Percentiles rank a stretch among this genome's conserved stretches.
These are phyloP conservation scores for Hyaloscypha bicolor DNA, from an alignment of 495 filamentous ascomycete genomes.

Conservation along the genomic window DNA sequence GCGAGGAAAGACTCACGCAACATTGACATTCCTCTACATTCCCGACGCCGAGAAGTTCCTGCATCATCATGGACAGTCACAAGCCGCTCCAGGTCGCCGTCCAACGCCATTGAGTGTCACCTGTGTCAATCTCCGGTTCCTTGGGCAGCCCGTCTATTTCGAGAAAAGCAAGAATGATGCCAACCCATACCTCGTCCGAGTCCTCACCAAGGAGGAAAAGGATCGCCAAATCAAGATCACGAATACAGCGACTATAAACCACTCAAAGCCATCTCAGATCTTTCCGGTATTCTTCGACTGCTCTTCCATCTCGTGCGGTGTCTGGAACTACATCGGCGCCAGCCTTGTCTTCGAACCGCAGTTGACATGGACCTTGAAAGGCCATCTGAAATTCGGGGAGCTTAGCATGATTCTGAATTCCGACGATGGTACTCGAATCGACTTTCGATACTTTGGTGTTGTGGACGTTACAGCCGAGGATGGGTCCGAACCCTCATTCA, in stretches of 20 bases:
- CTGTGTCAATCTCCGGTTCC: slow-evolving; percentile 36
- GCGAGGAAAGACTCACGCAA: slow-evolving; percentile 35
- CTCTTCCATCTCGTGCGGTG: slow-evolving; percentile 47
- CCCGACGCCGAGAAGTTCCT: slow-evolving; percentile 41
- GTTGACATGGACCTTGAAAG: slow-evolving; percentile 37
- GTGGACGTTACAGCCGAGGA: slow-evolving; percentile 39
- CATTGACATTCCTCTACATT: slow-evolving; percentile 40
- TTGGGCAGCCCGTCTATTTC: slow-evolving; percentile 42
- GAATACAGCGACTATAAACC: background rate
- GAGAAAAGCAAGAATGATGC: slow-evolving; percentile 42
- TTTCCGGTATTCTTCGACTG: slow-evolving; percentile 36
- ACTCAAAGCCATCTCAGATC: slow-evolving; percentile 10
- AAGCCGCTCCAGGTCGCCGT: background rate
- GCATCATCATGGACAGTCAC: slow-evolving; percentile 33
- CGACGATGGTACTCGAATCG: slow-evolving; percentile 30
- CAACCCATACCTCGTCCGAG: slow-evolving; percentile 39
- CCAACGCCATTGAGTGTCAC: background rate
- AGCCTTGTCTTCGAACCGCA: slow-evolving; percentile 49
- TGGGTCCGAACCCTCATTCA: slow-evolving; percentile 35
- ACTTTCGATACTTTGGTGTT: slow-evolving; percentile 44
- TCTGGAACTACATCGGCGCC: slow-evolving; percentile 42
- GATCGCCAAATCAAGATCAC: slow-evolving; percentile 17
- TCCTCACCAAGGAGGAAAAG: slow-evolving; percentile 43
- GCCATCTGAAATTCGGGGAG: slow-evolving; percentile 47
- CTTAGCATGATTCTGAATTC: slow-evolving; percentile 40